These are phyloP conservation scores for Hypomyces rosellus DNA, from an alignment of 2,329 filamentous ascomycete genomes.

Conservation along the genomic window DNA sequence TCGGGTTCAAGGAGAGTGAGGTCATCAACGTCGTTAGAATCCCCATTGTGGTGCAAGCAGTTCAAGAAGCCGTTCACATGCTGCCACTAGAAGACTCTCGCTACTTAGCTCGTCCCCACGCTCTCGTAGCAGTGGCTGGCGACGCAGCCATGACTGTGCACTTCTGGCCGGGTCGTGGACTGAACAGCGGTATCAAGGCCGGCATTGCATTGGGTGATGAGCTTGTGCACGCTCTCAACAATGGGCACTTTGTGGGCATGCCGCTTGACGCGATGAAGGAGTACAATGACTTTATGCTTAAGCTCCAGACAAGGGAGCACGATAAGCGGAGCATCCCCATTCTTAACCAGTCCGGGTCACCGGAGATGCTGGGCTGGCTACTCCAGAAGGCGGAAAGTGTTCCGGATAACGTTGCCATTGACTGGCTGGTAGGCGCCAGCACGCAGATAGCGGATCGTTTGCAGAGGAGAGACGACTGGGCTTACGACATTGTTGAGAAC, in stretches of 20 bases:
- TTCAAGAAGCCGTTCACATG: constrained; percentile 25
- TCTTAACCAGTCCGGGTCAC: constrained; percentile 28
- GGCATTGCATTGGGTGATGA: constrained; percentile 30
- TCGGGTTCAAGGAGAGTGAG: constrained; percentile 30
- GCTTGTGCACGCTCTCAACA: constrained; percentile 27
- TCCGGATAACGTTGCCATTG: constrained; percentile 26
- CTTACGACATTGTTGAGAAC: constrained; percentile 23
- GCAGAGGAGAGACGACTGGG: constrained; percentile 25
- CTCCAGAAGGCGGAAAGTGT: constrained; percentile 25
- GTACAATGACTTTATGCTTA: constrained; percentile 31
- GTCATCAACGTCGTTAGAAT: constrained; percentile 32
- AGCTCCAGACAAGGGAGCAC: constrained; percentile 29
- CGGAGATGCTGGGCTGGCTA: constrained; percentile 29
- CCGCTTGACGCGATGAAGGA: constrained; percentile 24
- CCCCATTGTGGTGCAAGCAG: constrained; percentile 30
- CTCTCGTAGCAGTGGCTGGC: constrained; percentile 27
- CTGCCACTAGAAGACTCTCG: constrained; percentile 21
- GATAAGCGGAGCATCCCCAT: constrained; percentile 31
- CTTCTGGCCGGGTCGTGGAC: constrained; percentile 30
- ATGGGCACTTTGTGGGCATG: constrained; percentile 25
- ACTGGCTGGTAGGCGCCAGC: constrained; percentile 29
- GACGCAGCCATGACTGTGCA: constrained; percentile 32
- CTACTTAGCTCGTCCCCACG: constrained; percentile 23
- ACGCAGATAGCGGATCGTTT: constrained; percentile 27
- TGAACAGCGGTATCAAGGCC: constrained; percentile 32